These are phyloP conservation scores for Phytophthora niederhauseri DNA, from an alignment of 352 stramenopile species.

Conservation along the genomic window DNA sequence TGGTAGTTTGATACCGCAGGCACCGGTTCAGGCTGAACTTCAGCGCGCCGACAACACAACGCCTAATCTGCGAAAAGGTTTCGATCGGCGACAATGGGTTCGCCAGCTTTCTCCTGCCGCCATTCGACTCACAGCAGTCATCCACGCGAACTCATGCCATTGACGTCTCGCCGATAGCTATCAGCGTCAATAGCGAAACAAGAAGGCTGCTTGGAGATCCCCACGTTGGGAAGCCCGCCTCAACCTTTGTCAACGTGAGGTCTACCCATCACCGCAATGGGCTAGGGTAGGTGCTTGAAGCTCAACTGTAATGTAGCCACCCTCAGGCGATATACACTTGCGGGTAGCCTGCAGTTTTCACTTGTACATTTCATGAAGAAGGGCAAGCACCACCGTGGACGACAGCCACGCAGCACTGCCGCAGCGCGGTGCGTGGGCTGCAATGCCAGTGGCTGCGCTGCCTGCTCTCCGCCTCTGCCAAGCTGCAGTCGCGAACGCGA, in stretches of 20 bases:
- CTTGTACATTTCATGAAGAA: not conserved
- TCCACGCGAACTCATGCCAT: too few relatives aligned
- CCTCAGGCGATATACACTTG: not conserved
- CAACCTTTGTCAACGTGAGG: not conserved
- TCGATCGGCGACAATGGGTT: not conserved
- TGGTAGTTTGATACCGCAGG: too few relatives aligned
- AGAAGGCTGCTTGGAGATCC: too few relatives aligned
- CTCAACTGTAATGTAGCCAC: constrained; percentile 1
- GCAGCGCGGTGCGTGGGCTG: too few relatives aligned
- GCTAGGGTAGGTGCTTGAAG: not conserved
- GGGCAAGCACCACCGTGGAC: too few relatives aligned
- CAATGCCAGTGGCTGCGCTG: too few relatives aligned
- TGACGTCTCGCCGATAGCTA: too few relatives aligned
- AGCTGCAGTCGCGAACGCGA: not conserved
- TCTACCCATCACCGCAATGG: not conserved
- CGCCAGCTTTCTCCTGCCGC: not conserved
- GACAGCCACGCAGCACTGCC: not conserved
- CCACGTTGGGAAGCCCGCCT: not conserved
- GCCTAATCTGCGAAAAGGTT: not conserved
- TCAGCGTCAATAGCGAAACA: too few relatives aligned
- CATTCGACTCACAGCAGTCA: not conserved
- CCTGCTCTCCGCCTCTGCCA: not conserved
- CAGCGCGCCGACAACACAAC: not conserved
- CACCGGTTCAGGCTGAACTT: not conserved
- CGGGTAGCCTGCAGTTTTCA: too few relatives aligned